Evolutionary conservation across 2,329 filamentous ascomycete genomes (phyloP).

Genomic region (Elsinoe batatas): DNA sequence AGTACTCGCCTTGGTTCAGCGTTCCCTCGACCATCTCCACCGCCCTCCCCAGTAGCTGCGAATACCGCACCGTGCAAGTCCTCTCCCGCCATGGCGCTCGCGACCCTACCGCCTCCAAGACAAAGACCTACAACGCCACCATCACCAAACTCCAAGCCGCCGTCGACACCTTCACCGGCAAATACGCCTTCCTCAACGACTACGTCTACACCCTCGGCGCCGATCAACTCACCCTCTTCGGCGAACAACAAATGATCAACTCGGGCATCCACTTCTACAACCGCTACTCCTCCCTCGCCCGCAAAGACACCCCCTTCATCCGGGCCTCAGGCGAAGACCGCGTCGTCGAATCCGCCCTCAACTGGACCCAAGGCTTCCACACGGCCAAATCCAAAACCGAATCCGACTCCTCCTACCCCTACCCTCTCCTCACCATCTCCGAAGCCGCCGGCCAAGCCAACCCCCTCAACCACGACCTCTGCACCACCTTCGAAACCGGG

Average conservation of each 20-base stretch:
- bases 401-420: conserved; percentile 38
- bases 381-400: conserved; percentile 37
- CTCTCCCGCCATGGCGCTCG: conserved; percentile 79
- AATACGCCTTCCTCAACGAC: conserved; percentile 59
- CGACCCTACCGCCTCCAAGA: conserved; percentile 63
- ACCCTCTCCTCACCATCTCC: conserved; percentile 56
- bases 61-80: conserved; percentile 68
- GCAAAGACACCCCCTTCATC: conserved; percentile 54
- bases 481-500: conserved; percentile 58
- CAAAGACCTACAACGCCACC: conserved; percentile 51
- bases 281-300: conserved; percentile 57
- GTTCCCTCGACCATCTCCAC: conserved; percentile 56
- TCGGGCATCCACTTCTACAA: conserved; percentile 67
- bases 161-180: conserved; percentile 46
- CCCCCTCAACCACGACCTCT: conserved; percentile 66
- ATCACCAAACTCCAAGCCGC: conserved; percentile 56
- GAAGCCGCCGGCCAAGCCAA: conserved; percentile 64
- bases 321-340: conserved; percentile 60
- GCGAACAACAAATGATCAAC: conserved; percentile 59
- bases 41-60: conserved; percentile 56
- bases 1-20: conserved; percentile 77
- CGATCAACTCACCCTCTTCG: conserved; percentile 60
- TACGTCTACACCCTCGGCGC: conserved; percentile 63
- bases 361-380: conserved; percentile 69
- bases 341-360: conserved; percentile 63